phyloP scores from a whole-genome alignment of 441 rosid species.

The Capsella rubella region DNA sequence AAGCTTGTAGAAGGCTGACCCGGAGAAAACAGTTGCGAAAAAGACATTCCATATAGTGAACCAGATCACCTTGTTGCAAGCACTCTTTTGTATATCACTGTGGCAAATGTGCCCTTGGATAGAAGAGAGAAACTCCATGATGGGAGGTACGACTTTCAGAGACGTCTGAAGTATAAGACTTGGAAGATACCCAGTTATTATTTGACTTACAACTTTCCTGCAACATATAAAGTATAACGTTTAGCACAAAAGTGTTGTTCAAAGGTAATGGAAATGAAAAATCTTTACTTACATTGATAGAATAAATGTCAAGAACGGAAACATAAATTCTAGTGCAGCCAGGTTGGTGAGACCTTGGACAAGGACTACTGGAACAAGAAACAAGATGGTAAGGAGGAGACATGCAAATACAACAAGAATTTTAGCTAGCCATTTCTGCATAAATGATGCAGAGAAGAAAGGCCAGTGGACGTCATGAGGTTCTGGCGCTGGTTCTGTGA shows the following conservation, averaged over 20 bases:
- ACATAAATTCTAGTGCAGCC: constrained; percentile 72
- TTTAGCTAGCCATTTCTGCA: constrained; percentile 84
- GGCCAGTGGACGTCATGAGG: constrained; percentile 97
- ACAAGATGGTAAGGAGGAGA: constrained; percentile 77
- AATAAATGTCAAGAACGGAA: constrained; percentile 82
- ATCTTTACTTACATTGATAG: constrained; percentile 63
- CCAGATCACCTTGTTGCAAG: constrained; percentile 95
- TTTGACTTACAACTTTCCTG: constrained; percentile 78
- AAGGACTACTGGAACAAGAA: constrained; percentile 86
- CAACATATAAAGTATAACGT: constrained; percentile 44
- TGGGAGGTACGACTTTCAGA: constrained; percentile 84
- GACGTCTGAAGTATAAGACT: constrained; percentile 85
- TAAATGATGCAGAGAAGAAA: constrained; percentile 85
- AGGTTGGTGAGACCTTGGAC: constrained; percentile 98
- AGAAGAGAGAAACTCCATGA: constrained; percentile 94
- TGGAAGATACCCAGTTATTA: constrained; percentile 94
- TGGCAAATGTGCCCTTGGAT: constrained; percentile 91
- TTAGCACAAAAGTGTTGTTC: constrained; percentile 8
- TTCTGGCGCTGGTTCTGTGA: constrained; percentile 88
- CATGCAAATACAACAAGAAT: constrained; percentile 73
- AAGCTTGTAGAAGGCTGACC: constrained; percentile 69
- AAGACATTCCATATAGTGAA: constrained; percentile 95
- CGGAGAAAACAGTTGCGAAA: constrained; percentile 95
- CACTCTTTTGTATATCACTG: constrained; percentile 87
- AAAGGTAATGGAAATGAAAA: constrained; percentile 12